phyloP scores from a whole-genome alignment of 805 yeast genomes.

The Torulaspora quercuum region DNA sequence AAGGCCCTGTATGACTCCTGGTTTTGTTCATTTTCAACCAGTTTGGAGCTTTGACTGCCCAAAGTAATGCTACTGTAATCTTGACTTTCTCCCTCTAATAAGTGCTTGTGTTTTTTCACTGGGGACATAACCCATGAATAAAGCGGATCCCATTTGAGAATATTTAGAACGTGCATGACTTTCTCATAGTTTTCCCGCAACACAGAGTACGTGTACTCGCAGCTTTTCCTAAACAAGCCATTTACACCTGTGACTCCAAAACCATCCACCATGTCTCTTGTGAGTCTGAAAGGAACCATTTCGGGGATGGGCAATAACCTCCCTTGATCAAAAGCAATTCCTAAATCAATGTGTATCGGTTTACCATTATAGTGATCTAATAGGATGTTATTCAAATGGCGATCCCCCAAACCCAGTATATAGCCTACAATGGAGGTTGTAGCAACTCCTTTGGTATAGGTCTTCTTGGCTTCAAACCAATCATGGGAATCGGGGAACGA shows the following conservation, averaged over 20 bases:
- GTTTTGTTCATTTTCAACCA: slow-evolving; percentile 37
- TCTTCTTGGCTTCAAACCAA: slow-evolving; percentile 68
- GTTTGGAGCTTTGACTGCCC: slow-evolving; percentile 14
- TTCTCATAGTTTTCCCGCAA: slow-evolving; percentile 62
- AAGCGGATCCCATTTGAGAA: slow-evolving; percentile 86
- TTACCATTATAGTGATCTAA: slow-evolving; percentile 82
- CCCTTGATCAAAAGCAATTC: slow-evolving; percentile 96
- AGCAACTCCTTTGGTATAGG: slow-evolving; percentile 76
- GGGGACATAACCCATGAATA: slow-evolving; percentile 91
- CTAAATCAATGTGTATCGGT: slow-evolving; percentile 92
- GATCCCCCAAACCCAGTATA: slow-evolving; percentile 87
- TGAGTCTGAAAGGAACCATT: slow-evolving; percentile 85
- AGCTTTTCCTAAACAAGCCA: slow-evolving; percentile 69
- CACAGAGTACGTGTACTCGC: slow-evolving; percentile 69
- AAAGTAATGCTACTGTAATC: slow-evolving; percentile 8
- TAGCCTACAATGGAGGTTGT: slow-evolving; percentile 83
- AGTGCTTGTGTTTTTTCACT: slow-evolving; percentile 47
- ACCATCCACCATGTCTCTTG: slow-evolving; percentile 89
- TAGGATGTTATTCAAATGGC: slow-evolving; percentile 88
- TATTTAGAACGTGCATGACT: slow-evolving; percentile 78
- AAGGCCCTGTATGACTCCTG: slow-evolving; percentile 81
- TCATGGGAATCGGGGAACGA: slow-evolving; percentile 60
- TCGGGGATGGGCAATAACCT: slow-evolving; percentile 81
- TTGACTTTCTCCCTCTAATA: slow-evolving; percentile 27
- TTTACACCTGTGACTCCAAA: slow-evolving; percentile 83